Percentiles rank a stretch among this genome's conserved stretches.
Conservation (phyloP, 768 basidiomycete species). For the Boletus vinaceobasis region DNA sequence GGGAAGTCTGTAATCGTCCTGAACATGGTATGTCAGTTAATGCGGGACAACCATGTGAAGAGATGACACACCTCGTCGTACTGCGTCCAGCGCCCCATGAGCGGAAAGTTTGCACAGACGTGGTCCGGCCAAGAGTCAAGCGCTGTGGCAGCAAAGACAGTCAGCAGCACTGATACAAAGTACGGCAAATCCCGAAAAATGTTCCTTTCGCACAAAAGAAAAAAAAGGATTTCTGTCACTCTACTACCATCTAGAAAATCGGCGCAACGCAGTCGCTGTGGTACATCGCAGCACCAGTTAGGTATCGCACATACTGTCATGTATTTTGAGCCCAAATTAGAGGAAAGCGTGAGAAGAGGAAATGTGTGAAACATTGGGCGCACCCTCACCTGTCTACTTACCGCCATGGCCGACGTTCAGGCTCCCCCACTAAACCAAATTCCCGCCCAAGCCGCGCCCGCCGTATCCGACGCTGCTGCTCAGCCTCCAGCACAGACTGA, state of each 20-base stretch:
- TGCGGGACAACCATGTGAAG: background rate
- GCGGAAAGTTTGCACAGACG: background rate
- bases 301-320: background rate
- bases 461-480: conserved; percentile 13
- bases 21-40: conserved; percentile 1
- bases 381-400: background rate
- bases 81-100: conserved; percentile 39
- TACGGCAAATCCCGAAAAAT: conserved; percentile 22
- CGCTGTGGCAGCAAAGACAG: conserved; percentile 4
- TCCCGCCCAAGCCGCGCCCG: conserved; percentile 23
- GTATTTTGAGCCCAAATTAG: background rate
- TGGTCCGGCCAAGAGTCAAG: conserved; percentile 21
- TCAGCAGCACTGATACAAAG: background rate
- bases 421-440: conserved; percentile 29
- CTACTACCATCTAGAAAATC: background rate
- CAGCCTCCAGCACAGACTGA: conserved; percentile 38
- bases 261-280: background rate
- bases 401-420: conserved; percentile 38
- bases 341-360: conserved; percentile 11
- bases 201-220: background rate
- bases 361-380: conserved; percentile 18
- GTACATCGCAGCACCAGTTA: background rate
- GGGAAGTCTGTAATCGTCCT: conserved; percentile 54
- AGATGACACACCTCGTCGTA: conserved; percentile 29
- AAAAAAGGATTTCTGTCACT: background rate